Conservation (phyloP, 1,284 basidiomycete genomes). For the Takashimella koratensis region DNA sequence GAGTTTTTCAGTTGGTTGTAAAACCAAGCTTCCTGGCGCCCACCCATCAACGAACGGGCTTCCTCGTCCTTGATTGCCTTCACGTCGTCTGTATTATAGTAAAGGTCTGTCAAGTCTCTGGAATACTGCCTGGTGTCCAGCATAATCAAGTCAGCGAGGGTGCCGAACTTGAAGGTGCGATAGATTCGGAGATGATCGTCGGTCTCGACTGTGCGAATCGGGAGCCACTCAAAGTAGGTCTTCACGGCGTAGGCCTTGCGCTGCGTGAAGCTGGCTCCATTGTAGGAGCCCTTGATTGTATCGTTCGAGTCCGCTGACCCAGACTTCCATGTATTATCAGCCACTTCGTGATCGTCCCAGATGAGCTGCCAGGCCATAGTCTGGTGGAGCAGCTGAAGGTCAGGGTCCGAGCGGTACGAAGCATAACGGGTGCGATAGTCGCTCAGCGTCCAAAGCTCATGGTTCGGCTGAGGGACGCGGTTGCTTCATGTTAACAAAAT, state of each 20-base stretch:
- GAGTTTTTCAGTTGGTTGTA: slow-evolving; percentile 55
- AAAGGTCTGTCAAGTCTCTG: slow-evolving; percentile 61
- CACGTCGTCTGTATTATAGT: slow-evolving; percentile 58
- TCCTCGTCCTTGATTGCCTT: slow-evolving; percentile 52
- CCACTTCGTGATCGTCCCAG: slow-evolving; percentile 64
- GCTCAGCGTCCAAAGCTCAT: slow-evolving; percentile 60
- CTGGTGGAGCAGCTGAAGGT: slow-evolving; percentile 56
- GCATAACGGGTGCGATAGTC: slow-evolving; percentile 62
- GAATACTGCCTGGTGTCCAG: slow-evolving; percentile 66
- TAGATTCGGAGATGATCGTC: slow-evolving; percentile 63
- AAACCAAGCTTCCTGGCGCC: slow-evolving; percentile 61
- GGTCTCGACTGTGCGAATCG: slow-evolving; percentile 56
- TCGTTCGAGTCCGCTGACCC: slow-evolving; percentile 64
- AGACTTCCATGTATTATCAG: slow-evolving; percentile 62
- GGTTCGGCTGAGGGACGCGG: slow-evolving; percentile 42
- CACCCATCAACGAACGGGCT: slow-evolving; percentile 59
- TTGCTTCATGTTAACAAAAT: too few species aligned
- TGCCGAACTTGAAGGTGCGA: slow-evolving; percentile 64
- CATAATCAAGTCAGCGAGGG: slow-evolving; percentile 60
- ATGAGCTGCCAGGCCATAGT: slow-evolving; percentile 60
- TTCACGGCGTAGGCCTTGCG: slow-evolving; percentile 61
- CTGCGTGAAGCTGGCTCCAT: slow-evolving; percentile 17
- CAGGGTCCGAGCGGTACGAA: slow-evolving; percentile 60
- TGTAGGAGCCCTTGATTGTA: slow-evolving; percentile 51
- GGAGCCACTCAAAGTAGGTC: slow-evolving; percentile 69